These are phyloP conservation scores for Graphiopsis chlorocephala DNA, from an alignment of 2,329 filamentous ascomycete species.

Conservation along the genomic window DNA sequence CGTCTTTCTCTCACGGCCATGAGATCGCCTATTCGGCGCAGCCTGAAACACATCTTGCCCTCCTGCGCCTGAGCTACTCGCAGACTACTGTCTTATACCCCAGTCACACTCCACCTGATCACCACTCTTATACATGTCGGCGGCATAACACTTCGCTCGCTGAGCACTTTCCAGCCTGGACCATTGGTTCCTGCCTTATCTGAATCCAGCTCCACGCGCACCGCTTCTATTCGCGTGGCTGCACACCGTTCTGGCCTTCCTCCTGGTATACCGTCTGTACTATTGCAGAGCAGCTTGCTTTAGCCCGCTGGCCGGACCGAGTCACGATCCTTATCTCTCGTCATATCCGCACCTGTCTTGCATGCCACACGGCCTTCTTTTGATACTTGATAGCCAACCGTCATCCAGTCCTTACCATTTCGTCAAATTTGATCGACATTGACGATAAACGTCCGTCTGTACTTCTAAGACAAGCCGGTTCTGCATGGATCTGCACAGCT, in stretches of 20 bases:
- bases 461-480: constrained; percentile 13
- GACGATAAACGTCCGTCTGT: background rate
- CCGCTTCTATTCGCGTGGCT: background rate
- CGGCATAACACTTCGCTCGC: constrained; percentile 14
- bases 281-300: constrained; percentile 14
- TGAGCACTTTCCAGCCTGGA: constrained; percentile 4
- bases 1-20: constrained; percentile 7
- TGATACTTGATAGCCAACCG: background rate
- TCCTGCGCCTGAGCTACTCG: constrained; percentile 7
- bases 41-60: constrained; percentile 11
- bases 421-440: background rate
- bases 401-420: constrained; percentile 13
- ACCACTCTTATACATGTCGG: constrained; percentile 13
- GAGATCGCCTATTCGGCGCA: constrained; percentile 9
- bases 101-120: constrained; percentile 2
- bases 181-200: constrained; percentile 4
- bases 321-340: constrained; percentile 6
- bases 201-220: background rate
- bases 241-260: constrained; percentile 3
- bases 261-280: constrained; percentile 9
- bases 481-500: constrained; percentile 28
- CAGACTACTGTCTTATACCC: constrained; percentile 3
- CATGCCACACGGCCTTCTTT: background rate
- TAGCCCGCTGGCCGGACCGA: constrained; percentile 10
- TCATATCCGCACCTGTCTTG: constrained; percentile 1